Base-by-base conservation (phyloP, 768 basidiomycete genomes). In the Termitomyces sp. region DNA sequence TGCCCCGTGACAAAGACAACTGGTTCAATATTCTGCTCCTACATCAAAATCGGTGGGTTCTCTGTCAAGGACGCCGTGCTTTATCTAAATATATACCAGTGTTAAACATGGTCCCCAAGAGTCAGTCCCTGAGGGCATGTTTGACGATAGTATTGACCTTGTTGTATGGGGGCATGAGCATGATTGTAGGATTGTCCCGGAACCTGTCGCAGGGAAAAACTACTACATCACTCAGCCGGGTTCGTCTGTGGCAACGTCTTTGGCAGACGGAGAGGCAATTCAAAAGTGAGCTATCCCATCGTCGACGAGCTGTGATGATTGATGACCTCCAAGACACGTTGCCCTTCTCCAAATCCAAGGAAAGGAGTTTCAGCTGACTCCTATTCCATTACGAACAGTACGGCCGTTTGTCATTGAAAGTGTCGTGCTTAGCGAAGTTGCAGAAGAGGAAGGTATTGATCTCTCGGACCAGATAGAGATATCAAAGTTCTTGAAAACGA, bases 141-240 rank as follows among this genome's bases (percentile, higher is more conserved):
- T 99, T 63, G 96, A 98, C 66, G 93, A 99, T 66, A 89, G 86
- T 63, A 79, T 98, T 37, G 85, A 98, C 64, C 79, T 99, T 15
- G 91, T 99, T 7, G 78, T 99, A 2, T 99, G 97, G 97, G 97
- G 97, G 7, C 97, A 99, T 68, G 97, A 99, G 70, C 97, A 99
- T 67, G 97, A 98, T 70, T 98, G 96, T 65, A 84, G 95, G 31
- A 90, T 96, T 53, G 76, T 84, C 2, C 96, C 97, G 0, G 93
- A 97, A 65, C 80, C 85, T 5, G 96, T 99, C 8, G 86, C 92
- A 4, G 94, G 91, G 12, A 95, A 96, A 70, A 81, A 80, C 15
- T 99, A 99, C 72, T 86, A 82, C 64, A 94, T 99, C 65, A 83
- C 87, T 2, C 97, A 99, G 70, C 97, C 97, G 4, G 97, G 97